phyloP scores from a whole-genome alignment of 2,329 filamentous ascomycete genomes.

The Fusarium subtropicale region DNA sequence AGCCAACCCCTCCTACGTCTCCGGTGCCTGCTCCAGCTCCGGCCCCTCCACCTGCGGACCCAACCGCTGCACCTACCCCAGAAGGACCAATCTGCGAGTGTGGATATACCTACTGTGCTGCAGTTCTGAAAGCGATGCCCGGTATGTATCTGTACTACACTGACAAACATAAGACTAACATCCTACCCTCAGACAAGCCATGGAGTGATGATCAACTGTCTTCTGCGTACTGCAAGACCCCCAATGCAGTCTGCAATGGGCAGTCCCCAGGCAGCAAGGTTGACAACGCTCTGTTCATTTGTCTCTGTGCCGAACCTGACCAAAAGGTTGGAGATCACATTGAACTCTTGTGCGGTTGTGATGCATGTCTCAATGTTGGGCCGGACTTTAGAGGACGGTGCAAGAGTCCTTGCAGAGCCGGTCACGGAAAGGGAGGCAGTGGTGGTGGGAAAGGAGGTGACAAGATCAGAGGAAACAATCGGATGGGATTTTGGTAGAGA shows the following conservation, averaged over 20 bases:
- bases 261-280: slow-evolving; percentile 49
- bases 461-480: slow-evolving; percentile 15
- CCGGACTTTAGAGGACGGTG: slow-evolving; percentile 57
- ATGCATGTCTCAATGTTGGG: slow-evolving; percentile 54
- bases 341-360: slow-evolving; percentile 56
- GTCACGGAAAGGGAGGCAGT: neutral
- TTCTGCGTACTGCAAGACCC: slow-evolving; percentile 54
- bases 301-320: slow-evolving; percentile 52
- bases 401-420: slow-evolving; percentile 52
- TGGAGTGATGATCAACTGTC: slow-evolving; percentile 52
- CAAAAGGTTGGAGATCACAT: slow-evolving; percentile 51
- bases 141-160: slow-evolving; percentile 38
- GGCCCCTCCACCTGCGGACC: slow-evolving; percentile 37
- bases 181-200: slow-evolving; percentile 44
- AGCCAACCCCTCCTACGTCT: slow-evolving; percentile 26
- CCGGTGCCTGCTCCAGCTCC: slow-evolving; percentile 37
- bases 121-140: slow-evolving; percentile 53
- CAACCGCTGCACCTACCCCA: slow-evolving; percentile 33
- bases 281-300: slow-evolving; percentile 53
- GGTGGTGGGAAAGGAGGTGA: neutral
- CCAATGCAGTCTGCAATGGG: slow-evolving; percentile 51
- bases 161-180: neutral
- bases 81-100: slow-evolving; percentile 54
- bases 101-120: slow-evolving; percentile 57
- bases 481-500: slow-evolving; percentile 25